Percentiles rank a stretch among this genome's conserved stretches.
phyloP scores from a whole-genome alignment of 2,329 filamentous ascomycete genomes.

The Zasmidium angulare region DNA sequence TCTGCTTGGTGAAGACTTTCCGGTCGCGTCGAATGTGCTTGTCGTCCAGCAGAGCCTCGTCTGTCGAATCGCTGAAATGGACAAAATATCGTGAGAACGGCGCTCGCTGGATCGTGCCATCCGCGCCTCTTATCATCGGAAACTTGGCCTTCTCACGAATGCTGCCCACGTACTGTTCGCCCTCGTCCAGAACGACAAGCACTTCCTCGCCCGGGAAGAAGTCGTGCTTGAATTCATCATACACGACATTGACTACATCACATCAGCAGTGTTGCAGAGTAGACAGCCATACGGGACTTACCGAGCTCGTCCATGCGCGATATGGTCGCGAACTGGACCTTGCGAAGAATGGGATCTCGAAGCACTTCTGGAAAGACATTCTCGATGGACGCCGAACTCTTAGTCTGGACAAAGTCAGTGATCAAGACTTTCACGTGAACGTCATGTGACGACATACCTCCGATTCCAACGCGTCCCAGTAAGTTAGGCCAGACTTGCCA shows the following conservation, averaged over 20 bases:
- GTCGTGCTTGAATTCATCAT: constrained; percentile 72
- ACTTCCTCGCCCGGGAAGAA: constrained; percentile 89
- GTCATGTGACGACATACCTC: constrained; percentile 32
- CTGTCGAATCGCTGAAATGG: constrained; percentile 62
- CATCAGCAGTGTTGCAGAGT: constrained; percentile 5
- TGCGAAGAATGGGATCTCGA: constrained; percentile 84
- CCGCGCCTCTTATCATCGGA: constrained; percentile 56
- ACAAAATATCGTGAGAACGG: constrained; percentile 81
- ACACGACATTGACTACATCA: constrained; percentile 55
- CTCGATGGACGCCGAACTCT: constrained; percentile 83
- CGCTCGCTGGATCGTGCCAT: constrained; percentile 65
- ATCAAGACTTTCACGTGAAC: not conserved
- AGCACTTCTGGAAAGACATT: constrained; percentile 87
- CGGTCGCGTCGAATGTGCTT: constrained; percentile 82
- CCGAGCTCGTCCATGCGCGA: constrained; percentile 83
- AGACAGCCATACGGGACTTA: constrained; percentile 35
- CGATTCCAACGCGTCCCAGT: constrained; percentile 75
- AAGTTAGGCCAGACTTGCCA: constrained; percentile 84
- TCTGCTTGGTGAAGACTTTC: constrained; percentile 91
- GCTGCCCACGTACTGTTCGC: constrained; percentile 61
- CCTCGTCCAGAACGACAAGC: constrained; percentile 67
- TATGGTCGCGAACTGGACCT: constrained; percentile 86
- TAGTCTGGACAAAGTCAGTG: constrained; percentile 39
- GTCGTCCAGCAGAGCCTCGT: constrained; percentile 78
- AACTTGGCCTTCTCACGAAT: constrained; percentile 86